Percentiles rank a stretch among this genome's conserved stretches.
Evolutionary conservation across 192 early-diverging fungal genomes (phyloP).

Genomic region (Thamnidium elegans): DNA sequence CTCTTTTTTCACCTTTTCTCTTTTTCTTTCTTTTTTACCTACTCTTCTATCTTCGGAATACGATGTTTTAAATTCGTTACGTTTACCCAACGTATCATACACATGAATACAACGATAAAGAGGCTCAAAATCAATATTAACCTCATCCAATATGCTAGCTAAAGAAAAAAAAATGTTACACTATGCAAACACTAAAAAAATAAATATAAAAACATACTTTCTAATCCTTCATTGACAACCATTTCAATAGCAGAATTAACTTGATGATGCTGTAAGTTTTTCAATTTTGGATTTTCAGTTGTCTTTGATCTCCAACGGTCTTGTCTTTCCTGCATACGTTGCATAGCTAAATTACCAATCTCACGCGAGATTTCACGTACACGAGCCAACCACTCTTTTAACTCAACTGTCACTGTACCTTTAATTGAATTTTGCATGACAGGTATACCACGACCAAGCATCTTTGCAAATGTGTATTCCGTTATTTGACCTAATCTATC

Average conservation of each 20-base stretch:
- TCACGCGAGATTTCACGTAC: constrained; percentile 79
- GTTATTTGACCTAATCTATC: constrained; percentile 71
- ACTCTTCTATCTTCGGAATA: constrained; percentile 90
- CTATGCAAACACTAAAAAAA: background rate
- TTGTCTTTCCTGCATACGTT: constrained; percentile 71
- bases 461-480: constrained; percentile 80
- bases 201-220: constrained; percentile 43
- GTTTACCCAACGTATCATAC: constrained; percentile 88
- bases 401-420: constrained; percentile 77
- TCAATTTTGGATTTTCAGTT: constrained; percentile 43
- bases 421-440: constrained; percentile 86
- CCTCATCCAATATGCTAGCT: constrained; percentile 64
- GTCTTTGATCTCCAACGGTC: constrained; percentile 51
- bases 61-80: constrained; percentile 76
- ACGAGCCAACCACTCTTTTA: constrained; percentile 64
- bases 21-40: background rate
- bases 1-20: too few species aligned
- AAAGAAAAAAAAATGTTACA: background rate
- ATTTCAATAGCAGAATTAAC: constrained; percentile 80
- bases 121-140: constrained; percentile 89
- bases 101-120: constrained; percentile 97
- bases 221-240: constrained; percentile 80
- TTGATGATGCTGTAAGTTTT: constrained; percentile 47
- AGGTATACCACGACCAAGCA: constrained; percentile 87
- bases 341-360: constrained; percentile 83